These are phyloP conservation scores for Psidium friedrichsthalianum DNA, from an alignment of 345 rosid genomes.

Conservation along the genomic window DNA sequence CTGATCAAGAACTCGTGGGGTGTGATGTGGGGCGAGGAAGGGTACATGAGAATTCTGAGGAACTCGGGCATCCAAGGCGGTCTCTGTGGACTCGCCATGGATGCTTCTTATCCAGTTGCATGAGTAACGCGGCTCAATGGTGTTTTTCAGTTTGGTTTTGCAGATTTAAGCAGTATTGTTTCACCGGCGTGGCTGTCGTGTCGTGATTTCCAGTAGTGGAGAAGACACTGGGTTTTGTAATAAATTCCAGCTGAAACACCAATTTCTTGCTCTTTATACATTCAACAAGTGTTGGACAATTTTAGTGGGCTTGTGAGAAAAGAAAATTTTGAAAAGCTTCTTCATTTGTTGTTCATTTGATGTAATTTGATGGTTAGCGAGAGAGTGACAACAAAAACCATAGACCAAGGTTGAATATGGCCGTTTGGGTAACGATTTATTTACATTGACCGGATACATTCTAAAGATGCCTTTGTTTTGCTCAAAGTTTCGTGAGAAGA, in stretches of 20 bases:
- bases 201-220: not conserved
- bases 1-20: constrained; percentile 57
- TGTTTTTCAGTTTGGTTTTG: too few species aligned
- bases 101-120: constrained; percentile 21
- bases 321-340: not conserved
- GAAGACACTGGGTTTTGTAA: not conserved
- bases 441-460: not conserved
- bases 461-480: too few species aligned
- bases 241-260: too few species aligned
- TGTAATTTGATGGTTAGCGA: not conserved
- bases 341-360: not conserved
- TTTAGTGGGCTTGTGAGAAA: not conserved
- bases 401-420: not conserved
- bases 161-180: too few species aligned
- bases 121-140: not conserved
- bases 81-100: constrained; percentile 31
- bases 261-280: not conserved
- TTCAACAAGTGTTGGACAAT: not conserved
- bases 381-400: not conserved
- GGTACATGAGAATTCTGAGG: constrained; percentile 37
- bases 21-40: constrained; percentile 29
- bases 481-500: too few species aligned
- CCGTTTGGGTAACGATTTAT: not conserved
- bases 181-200: not conserved
- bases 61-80: constrained; percentile 17